Percentiles rank a stretch among this genome's conserved stretches.
These are phyloP conservation scores for Afroboletus lepidellus DNA, from an alignment of 1,284 basidiomycete genomes.

Conservation along the genomic window DNA sequence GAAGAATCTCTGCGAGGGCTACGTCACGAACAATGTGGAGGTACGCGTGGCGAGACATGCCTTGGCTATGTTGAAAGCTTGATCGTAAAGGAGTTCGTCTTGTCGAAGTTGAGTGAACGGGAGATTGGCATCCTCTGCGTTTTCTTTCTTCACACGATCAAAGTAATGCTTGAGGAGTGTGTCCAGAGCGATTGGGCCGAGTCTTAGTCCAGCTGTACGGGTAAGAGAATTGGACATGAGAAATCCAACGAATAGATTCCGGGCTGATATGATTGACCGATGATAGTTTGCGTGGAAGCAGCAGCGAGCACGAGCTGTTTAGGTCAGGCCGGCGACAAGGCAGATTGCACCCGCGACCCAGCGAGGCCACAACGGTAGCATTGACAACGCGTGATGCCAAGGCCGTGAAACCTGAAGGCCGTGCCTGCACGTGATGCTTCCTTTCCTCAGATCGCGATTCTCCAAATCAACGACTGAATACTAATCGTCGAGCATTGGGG, in stretches of 20 bases:
- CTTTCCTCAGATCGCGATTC: too few species aligned
- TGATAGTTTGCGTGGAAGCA: not conserved
- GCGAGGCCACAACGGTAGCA: too few species aligned
- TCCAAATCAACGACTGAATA: too few species aligned
- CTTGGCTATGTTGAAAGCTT: slow-evolving; percentile 79
- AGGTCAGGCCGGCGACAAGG: too few species aligned
- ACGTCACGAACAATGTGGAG: not conserved
- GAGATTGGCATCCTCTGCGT: slow-evolving; percentile 13
- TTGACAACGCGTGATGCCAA: too few species aligned
- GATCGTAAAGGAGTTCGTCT: slow-evolving; percentile 82
- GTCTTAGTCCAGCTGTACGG: slow-evolving; percentile 57
- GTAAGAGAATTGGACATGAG: slow-evolving; percentile 53
- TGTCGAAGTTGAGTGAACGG: slow-evolving; percentile 52
- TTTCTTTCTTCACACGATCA: slow-evolving; percentile 54
- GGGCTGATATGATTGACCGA: not conserved
- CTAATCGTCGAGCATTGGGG: too few species aligned
- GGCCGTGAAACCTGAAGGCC: too few species aligned
- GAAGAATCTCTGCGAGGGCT: slow-evolving; percentile 51
- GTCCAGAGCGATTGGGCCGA: slow-evolving; percentile 75
- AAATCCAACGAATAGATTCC: too few species aligned
- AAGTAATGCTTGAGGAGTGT: slow-evolving; percentile 84
- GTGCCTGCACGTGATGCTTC: too few species aligned
- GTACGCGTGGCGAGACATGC: slow-evolving; percentile 38
- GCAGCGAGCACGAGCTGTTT: too few species aligned
- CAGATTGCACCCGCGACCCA: too few species aligned